A percentile compares a stretch with the other conserved stretches of the same genome.
Conservation (phyloP, 2,329 filamentous ascomycete species). For the Colletotrichum eremochloae region DNA sequence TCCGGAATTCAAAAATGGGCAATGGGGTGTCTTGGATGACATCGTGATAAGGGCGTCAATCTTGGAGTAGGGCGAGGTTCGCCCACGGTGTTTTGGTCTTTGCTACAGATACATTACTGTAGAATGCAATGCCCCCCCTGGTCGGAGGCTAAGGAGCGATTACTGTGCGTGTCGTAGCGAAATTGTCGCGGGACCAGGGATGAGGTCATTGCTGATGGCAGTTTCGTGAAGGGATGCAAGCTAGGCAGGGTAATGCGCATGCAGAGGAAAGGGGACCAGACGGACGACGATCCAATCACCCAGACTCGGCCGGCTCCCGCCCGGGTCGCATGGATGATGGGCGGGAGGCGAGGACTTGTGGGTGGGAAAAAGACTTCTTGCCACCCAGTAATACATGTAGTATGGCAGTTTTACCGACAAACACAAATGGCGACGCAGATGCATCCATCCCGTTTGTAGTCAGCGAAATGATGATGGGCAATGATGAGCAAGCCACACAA, state of each 20-base stretch:
- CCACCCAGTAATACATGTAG: no score
- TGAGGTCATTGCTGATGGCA: background rate
- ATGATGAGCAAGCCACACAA: background rate
- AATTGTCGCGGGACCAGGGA: background rate
- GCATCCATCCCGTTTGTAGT: slow-evolving; percentile 6
- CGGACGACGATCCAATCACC: background rate
- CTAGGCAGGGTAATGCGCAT: background rate
- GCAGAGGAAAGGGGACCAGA: background rate
- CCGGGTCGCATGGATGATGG: slow-evolving; percentile 29
- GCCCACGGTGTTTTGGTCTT: background rate
- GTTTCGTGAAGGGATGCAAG: no score
- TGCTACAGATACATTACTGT: no score
- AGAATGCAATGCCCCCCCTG: no score
- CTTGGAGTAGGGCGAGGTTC: background rate
- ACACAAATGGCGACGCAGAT: background rate
- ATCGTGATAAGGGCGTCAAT: background rate
- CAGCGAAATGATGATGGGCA: slow-evolving; percentile 18
- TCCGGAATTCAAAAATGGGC: slow-evolving; percentile 11
- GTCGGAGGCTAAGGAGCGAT: no score
- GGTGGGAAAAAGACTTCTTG: no score
- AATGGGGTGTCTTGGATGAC: background rate
- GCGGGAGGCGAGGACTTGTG: background rate
- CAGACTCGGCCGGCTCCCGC: slow-evolving; percentile 11
- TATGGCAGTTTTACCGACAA: background rate
- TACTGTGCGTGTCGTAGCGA: no score